phyloP scores from a whole-genome alignment of 495 filamentous ascomycete species.

The Trichoderma erinaceum region DNA sequence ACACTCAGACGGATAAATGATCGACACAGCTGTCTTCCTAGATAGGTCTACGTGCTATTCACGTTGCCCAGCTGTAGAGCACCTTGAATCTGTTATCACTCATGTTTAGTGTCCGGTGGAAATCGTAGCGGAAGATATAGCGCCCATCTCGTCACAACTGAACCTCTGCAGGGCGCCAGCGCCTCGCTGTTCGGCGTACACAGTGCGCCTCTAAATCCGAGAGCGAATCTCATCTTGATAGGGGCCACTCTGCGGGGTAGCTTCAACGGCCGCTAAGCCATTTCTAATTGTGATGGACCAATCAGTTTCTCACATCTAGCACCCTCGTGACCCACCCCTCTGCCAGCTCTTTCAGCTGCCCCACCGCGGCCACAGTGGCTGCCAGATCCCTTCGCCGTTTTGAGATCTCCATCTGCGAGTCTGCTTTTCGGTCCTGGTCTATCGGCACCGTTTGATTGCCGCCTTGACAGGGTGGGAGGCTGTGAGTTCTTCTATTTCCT shows the following conservation, averaged over 20 bases:
- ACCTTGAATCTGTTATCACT: too few species aligned
- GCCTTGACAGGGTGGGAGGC: not conserved
- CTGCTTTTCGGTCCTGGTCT: not conserved
- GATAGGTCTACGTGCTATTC: too few species aligned
- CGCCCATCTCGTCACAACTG: too few species aligned
- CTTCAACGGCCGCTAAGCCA: conserved; percentile 4
- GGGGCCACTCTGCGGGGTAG: not conserved
- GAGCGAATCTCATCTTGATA: not conserved
- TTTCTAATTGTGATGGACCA: not conserved
- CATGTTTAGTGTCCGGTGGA: too few species aligned
- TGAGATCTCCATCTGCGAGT: not conserved
- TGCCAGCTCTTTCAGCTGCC: not conserved
- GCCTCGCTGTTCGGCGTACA: not conserved
- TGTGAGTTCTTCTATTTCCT: not conserved
- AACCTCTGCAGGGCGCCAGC: too few species aligned
- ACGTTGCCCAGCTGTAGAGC: too few species aligned
- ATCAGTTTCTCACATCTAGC: not conserved
- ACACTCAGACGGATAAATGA: too few species aligned
- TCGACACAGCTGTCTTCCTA: too few species aligned
- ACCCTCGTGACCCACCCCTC: too few species aligned
- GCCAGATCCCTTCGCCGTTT: not conserved
- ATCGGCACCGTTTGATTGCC: conserved; percentile 6
- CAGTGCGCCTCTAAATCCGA: not conserved
- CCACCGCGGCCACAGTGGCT: not conserved
- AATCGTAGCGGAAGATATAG: too few species aligned